A percentile compares a stretch with the other conserved stretches of the same genome.
These are phyloP conservation scores for Collybia mongolica DNA, from an alignment of 768 basidiomycete genomes.

Conservation along the genomic window DNA sequence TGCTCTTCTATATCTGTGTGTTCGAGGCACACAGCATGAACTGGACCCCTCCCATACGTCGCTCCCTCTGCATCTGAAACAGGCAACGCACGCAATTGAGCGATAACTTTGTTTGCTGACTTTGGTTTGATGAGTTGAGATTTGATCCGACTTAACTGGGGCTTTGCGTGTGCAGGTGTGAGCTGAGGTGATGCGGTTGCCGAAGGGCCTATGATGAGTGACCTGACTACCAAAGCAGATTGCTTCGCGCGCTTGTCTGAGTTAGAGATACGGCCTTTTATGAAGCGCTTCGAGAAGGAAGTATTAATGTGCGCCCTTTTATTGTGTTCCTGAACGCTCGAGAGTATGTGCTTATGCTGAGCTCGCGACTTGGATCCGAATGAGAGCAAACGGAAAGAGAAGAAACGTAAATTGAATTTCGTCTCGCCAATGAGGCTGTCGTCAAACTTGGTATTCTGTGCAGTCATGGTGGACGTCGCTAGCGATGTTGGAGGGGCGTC, in stretches of 20 bases:
- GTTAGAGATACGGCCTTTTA: conserved; percentile 27
- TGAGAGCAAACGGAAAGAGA: conserved; percentile 47
- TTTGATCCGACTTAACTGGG: conserved; percentile 64
- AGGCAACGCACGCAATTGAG: conserved; percentile 67
- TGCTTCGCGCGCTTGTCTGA: conserved; percentile 63
- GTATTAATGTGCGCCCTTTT: conserved; percentile 36
- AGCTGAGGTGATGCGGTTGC: conserved; percentile 32
- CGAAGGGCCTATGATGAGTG: conserved; percentile 64
- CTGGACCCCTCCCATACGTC: conserved; percentile 38
- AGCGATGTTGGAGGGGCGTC: no score
- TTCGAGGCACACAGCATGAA: conserved; percentile 76
- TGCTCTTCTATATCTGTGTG: conserved; percentile 63
- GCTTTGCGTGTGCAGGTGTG: conserved; percentile 39
- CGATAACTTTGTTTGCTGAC: conserved; percentile 67
- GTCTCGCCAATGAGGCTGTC: no score
- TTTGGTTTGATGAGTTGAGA: conserved; percentile 64
- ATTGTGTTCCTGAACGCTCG: conserved; percentile 34
- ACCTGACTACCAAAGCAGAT: conserved; percentile 61
- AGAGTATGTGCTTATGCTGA: conserved; percentile 32
- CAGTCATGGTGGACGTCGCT: no score
- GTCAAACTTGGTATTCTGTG: no score
- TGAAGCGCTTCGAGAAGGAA: conserved; percentile 31
- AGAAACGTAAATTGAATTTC: conserved; percentile 28
- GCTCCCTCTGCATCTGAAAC: conserved; percentile 31
- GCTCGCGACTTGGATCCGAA: conserved; percentile 22